phyloP scores from a whole-genome alignment of 2,329 filamentous ascomycete genomes.

The Chaetoscypha palmicola region DNA sequence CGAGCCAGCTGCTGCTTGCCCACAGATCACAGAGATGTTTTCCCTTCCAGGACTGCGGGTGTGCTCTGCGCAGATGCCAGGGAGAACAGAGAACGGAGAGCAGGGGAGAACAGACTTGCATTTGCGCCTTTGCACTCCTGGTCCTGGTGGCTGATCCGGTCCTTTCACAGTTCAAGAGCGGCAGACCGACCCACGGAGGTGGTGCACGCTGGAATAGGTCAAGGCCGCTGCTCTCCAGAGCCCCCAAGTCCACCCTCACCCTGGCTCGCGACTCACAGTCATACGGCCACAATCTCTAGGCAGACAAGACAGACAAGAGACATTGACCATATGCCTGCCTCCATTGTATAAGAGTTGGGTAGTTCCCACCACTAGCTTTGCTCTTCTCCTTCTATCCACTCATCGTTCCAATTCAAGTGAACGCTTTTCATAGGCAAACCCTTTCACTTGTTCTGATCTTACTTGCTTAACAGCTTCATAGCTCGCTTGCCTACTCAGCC shows the following conservation, averaged over 20 bases:
- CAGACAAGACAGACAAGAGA: background rate
- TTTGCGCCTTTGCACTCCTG: background rate
- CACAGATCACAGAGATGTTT: too few relatives aligned
- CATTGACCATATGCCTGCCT: background rate
- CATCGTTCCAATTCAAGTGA: slow-evolving; percentile 8
- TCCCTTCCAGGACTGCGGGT: background rate
- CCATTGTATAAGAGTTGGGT: slow-evolving; percentile 11
- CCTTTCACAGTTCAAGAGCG: background rate
- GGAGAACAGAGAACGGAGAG: background rate
- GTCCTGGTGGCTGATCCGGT: background rate
- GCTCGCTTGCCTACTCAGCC: background rate
- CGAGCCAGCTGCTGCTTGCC: too few relatives aligned
- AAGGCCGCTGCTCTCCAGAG: background rate
- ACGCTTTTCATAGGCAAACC: slow-evolving; percentile 8
- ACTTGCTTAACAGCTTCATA: background rate
- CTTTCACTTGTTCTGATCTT: slow-evolving; percentile 5
- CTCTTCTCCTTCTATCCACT: slow-evolving; percentile 11
- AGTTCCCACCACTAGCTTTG: slow-evolving; percentile 15
- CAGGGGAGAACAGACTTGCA: background rate
- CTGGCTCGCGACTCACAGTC: background rate
- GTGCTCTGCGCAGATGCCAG: background rate
- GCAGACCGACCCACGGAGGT: background rate
- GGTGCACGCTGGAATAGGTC: background rate
- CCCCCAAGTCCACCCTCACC: background rate
- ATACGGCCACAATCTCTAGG: background rate